These are phyloP conservation scores for Umbelopsis sp. DNA, from an alignment of 192 early-diverging fungal genomes.

Conservation along the genomic window DNA sequence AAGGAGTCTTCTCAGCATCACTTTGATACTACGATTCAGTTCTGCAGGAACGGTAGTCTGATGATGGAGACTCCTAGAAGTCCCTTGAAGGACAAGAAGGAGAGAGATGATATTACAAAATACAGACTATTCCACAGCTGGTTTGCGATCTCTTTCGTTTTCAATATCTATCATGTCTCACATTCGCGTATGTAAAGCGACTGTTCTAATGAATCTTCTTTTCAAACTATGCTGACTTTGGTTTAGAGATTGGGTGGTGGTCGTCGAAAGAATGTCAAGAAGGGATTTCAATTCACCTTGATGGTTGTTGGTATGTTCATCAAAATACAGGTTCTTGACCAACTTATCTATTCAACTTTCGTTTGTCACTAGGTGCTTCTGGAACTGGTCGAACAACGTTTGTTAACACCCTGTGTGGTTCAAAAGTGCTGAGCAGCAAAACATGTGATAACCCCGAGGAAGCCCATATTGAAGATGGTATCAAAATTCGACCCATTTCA, in stretches of 20 bases:
- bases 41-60: background rate
- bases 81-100: conserved; percentile 15
- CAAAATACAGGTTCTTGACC: background rate
- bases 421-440: conserved; percentile 67
- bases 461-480: conserved; percentile 84
- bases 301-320: conserved; percentile 87
- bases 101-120: background rate
- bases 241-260: conserved; percentile 60
- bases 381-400: conserved; percentile 98
- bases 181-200: background rate
- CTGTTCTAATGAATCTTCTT: too few species aligned
- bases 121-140: background rate
- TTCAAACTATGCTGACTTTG: background rate
- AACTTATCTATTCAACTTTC: background rate
- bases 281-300: conserved; percentile 95
- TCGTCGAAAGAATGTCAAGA: conserved; percentile 93
- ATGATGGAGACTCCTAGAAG: conserved; percentile 1
- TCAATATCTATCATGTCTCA: conserved; percentile 9
- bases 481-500: conserved; percentile 84
- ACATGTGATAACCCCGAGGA: conserved; percentile 67
- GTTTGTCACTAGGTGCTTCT: conserved; percentile 54
- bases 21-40: too few species aligned
- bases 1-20: too few species aligned
- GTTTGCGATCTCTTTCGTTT: background rate
- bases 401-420: conserved; percentile 96